Conservation (phyloP, 2,329 filamentous ascomycete genomes). For the Tricladium varicosporioides region DNA sequence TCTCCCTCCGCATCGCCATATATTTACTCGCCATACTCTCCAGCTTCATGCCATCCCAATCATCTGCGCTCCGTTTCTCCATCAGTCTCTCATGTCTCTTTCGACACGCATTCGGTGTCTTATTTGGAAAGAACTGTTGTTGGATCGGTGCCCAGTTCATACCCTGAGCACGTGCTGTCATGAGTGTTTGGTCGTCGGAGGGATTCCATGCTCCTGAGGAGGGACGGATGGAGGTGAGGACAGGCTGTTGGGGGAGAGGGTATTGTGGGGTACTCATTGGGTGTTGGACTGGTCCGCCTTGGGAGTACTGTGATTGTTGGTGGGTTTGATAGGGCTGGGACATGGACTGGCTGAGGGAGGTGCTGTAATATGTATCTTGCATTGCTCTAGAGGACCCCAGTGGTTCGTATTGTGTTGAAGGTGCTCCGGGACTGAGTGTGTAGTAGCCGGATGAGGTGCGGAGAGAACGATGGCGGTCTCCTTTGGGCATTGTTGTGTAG, state of each 20-base stretch:
- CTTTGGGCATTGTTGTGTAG: constrained; percentile 29
- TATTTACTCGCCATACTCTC: constrained; percentile 76
- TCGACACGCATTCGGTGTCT: constrained; percentile 71
- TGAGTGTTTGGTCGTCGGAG: constrained; percentile 71
- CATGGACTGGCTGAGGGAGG: constrained; percentile 11
- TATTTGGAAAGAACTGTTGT: constrained; percentile 70
- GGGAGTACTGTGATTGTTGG: constrained; percentile 1
- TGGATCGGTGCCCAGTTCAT: constrained; percentile 85
- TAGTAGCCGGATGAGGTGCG: constrained; percentile 27
- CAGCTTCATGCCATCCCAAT: constrained; percentile 76
- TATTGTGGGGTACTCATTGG: constrained; percentile 14
- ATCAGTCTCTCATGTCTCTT: constrained; percentile 85
- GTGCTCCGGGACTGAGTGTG: constrained; percentile 22
- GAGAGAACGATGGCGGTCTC: constrained; percentile 19
- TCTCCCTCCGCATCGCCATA: constrained; percentile 74
- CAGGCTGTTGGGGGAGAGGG: constrained; percentile 7
- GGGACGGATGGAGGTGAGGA: constrained; percentile 40
- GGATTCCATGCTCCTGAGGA: constrained; percentile 70
- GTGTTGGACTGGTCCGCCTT: constrained; percentile 23
- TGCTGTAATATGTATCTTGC: constrained; percentile 9
- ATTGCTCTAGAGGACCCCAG: constrained; percentile 9
- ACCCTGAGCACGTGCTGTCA: constrained; percentile 68
- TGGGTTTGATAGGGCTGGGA: constrained; percentile 4
- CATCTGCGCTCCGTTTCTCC: constrained; percentile 57
- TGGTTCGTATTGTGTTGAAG: constrained; percentile 21